phyloP scores from a whole-genome alignment of 768 basidiomycete species.

The Boletus rex-veris region DNA sequence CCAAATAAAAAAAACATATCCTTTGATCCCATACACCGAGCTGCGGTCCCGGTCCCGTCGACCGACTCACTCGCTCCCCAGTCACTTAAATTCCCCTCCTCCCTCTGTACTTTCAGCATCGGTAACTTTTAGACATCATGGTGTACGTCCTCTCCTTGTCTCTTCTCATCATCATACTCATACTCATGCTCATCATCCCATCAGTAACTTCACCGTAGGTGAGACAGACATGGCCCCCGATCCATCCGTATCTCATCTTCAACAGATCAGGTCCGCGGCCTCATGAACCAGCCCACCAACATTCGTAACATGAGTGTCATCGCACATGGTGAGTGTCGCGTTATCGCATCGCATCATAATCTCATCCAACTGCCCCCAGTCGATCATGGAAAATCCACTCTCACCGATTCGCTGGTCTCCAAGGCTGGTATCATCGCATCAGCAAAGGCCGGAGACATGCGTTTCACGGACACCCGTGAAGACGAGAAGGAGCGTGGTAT shows the following conservation, averaged over 20 bases:
- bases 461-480: conserved; percentile 94
- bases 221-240: conserved; percentile 30
- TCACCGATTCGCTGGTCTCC: conserved; percentile 97
- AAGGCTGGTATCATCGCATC: conserved; percentile 99
- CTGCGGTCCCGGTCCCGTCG: conserved; percentile 29
- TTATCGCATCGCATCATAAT: conserved; percentile 10
- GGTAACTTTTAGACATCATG: conserved; percentile 62
- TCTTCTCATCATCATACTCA: not conserved
- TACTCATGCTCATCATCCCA: conserved; percentile 30
- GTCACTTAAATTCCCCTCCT: not conserved
- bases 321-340: conserved; percentile 69
- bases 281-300: conserved; percentile 89
- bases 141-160: conserved; percentile 56
- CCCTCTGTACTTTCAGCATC: conserved; percentile 16
- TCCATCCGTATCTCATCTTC: conserved; percentile 4
- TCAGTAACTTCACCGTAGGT: conserved; percentile 89
- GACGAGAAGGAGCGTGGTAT: conserved; percentile 99
- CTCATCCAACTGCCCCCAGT: conserved; percentile 47
- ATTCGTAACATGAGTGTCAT: conserved; percentile 96
- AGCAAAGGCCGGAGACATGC: conserved; percentile 92
- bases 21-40: conserved; percentile 14
- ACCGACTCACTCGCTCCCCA: conserved; percentile 3
- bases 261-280: conserved; percentile 78
- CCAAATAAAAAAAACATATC: conserved; percentile 8
- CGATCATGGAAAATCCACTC: conserved; percentile 99